A percentile compares a stretch with the other conserved stretches of the same genome.
phyloP scores from a whole-genome alignment of 164 flowering plant genomes.

The Euptelea pleiosperma region DNA sequence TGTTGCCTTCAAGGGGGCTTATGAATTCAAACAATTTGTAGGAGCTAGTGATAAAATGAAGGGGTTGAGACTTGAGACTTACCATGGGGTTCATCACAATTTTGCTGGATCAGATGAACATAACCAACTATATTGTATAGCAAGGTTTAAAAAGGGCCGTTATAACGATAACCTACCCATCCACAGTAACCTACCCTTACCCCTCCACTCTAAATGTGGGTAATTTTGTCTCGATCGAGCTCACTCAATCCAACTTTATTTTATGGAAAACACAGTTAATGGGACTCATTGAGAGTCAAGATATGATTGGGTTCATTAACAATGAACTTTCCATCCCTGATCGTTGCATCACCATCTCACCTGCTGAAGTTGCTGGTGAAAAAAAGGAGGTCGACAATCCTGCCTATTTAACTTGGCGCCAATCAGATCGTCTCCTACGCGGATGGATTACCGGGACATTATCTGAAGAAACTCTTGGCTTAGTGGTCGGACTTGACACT shows the following conservation, averaged over 20 bases:
- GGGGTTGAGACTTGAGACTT: no score
- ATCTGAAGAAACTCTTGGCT: not conserved
- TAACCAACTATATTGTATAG: no score
- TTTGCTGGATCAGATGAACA: no score
- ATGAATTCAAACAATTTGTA: no score
- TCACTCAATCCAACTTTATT: not conserved
- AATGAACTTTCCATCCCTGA: not conserved
- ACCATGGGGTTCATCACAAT: no score
- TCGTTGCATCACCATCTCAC: not conserved
- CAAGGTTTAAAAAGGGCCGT: no score
- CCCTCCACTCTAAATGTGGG: slow-evolving; percentile 1
- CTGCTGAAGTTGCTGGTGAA: not conserved
- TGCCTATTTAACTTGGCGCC: not conserved
- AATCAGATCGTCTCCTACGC: not conserved
- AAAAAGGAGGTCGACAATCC: not conserved
- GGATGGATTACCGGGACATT: slow-evolving; percentile 5
- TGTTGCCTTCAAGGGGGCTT: no score
- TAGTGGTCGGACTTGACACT: slow-evolving; percentile 6
- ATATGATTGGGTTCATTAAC: slow-evolving; percentile 3
- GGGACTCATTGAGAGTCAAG: slow-evolving; percentile 2
- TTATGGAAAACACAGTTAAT: not conserved
- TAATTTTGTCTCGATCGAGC: not conserved
- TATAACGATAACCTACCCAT: no score
- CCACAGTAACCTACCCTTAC: not conserved
- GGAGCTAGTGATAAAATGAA: no score